phyloP scores from a whole-genome alignment of 2,329 filamentous ascomycete genomes.

The Neonectria magnoliae region DNA sequence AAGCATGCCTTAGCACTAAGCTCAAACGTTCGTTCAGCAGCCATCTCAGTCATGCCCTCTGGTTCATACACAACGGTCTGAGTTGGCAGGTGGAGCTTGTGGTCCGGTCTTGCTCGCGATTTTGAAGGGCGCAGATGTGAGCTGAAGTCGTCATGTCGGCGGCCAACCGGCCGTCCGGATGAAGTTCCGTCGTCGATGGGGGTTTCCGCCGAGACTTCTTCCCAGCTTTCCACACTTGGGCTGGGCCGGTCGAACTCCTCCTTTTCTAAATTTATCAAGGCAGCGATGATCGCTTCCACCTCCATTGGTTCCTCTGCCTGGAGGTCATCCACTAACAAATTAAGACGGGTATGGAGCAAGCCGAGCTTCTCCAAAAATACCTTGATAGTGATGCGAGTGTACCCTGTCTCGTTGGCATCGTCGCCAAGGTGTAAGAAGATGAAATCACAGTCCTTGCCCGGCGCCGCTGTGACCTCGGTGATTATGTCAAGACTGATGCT shows the following conservation, averaged over 20 bases:
- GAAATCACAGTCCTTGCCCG: constrained; percentile 92
- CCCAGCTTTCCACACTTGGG: constrained; percentile 89
- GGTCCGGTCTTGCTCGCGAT: constrained; percentile 53
- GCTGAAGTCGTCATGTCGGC: constrained; percentile 47
- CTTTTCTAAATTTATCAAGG: constrained; percentile 79
- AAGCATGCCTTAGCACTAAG: constrained; percentile 95
- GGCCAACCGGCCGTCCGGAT: constrained; percentile 49
- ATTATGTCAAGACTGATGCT: constrained; percentile 79
- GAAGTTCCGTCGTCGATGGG: constrained; percentile 67
- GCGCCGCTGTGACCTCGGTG: constrained; percentile 87
- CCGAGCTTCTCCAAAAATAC: constrained; percentile 89
- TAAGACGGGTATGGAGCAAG: constrained; percentile 83
- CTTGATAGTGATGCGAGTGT: constrained; percentile 85
- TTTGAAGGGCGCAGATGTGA: constrained; percentile 49
- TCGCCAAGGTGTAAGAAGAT: constrained; percentile 82
- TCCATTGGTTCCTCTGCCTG: constrained; percentile 75
- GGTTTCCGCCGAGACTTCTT: constrained; percentile 74
- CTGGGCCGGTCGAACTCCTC: constrained; percentile 67
- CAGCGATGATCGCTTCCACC: constrained; percentile 75
- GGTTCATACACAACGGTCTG: constrained; percentile 87
- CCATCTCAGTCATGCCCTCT: constrained; percentile 78
- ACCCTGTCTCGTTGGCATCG: constrained; percentile 69
- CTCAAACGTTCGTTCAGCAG: constrained; percentile 84
- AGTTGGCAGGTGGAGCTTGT: constrained; percentile 83
- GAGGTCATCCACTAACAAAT: constrained; percentile 84